A percentile compares a stretch with the other conserved stretches of the same genome.
Evolutionary conservation across 2,329 filamentous ascomycete genomes (phyloP).

Genomic region (Xylariaceae sp.): DNA sequence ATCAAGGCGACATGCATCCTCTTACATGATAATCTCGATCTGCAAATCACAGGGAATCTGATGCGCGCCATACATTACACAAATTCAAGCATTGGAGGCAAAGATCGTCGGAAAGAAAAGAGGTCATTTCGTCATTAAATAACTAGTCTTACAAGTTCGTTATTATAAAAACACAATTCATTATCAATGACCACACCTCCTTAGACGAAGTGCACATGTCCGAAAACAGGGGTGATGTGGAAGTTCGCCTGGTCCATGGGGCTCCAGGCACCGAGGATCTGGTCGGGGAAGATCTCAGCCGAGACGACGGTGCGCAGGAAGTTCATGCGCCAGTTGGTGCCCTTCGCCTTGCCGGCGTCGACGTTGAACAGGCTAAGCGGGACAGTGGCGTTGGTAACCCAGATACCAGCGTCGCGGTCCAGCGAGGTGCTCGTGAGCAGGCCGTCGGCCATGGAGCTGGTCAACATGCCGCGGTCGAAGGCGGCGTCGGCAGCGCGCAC

Average conservation of each 20-base stretch:
- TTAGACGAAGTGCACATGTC: constrained; percentile 24
- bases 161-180: background rate
- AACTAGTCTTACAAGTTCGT: background rate
- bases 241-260: constrained; percentile 43
- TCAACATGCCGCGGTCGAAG: constrained; percentile 41
- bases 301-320: constrained; percentile 45
- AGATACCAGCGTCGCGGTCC: constrained; percentile 34
- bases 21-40: too few relatives aligned
- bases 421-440: constrained; percentile 38
- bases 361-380: constrained; percentile 48
- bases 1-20: too few relatives aligned
- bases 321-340: constrained; percentile 48
- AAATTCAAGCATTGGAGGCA: too few relatives aligned
- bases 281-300: constrained; percentile 39
- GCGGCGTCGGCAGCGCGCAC: constrained; percentile 37
- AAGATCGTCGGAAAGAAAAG: background rate
- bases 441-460: constrained; percentile 38
- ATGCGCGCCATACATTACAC: too few relatives aligned
- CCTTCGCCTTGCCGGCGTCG: constrained; percentile 37
- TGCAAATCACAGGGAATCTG: too few relatives aligned
- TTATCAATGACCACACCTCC: background rate
- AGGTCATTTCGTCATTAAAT: background rate
- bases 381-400: constrained; percentile 39
- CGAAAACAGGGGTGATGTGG: constrained; percentile 44
- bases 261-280: constrained; percentile 43